phyloP scores from a whole-genome alignment of 305 asterid species.

The Rubia balearica region DNA sequence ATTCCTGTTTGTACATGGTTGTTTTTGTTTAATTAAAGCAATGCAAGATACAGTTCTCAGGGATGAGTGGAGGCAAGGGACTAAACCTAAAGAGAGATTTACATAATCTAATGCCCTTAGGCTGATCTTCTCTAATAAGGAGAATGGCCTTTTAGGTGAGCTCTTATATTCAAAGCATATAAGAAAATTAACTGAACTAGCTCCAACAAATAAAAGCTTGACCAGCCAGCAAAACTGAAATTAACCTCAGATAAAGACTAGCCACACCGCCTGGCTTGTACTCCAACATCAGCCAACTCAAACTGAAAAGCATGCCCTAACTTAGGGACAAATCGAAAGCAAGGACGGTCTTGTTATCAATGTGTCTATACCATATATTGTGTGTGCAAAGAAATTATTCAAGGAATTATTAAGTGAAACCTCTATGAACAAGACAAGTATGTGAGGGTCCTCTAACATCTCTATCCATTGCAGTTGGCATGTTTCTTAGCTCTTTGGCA shows the following conservation, averaged over 20 bases:
- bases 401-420: not conserved
- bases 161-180: not conserved
- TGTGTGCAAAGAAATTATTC: not conserved
- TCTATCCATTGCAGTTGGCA: not conserved
- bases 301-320: not conserved
- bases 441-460: not conserved
- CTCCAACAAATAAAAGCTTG: not conserved
- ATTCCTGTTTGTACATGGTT: not conserved
- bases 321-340: not conserved
- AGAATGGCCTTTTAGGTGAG: not conserved
- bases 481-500: not conserved
- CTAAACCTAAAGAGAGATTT: not conserved
- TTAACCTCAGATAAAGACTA: not conserved
- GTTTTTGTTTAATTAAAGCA: not conserved
- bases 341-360: not conserved
- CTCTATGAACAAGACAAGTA: not conserved
- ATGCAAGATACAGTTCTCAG: not conserved
- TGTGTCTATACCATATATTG: not conserved
- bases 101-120: not conserved
- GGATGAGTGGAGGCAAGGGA: not conserved
- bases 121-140: conserved; percentile 1
- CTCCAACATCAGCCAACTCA: not conserved
- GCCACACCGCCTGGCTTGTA: not conserved
- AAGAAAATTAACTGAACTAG: not conserved
- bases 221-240: not conserved